Base-by-base conservation (phyloP, 305 asterid species). In the Caryopteris hybrid region DNA sequence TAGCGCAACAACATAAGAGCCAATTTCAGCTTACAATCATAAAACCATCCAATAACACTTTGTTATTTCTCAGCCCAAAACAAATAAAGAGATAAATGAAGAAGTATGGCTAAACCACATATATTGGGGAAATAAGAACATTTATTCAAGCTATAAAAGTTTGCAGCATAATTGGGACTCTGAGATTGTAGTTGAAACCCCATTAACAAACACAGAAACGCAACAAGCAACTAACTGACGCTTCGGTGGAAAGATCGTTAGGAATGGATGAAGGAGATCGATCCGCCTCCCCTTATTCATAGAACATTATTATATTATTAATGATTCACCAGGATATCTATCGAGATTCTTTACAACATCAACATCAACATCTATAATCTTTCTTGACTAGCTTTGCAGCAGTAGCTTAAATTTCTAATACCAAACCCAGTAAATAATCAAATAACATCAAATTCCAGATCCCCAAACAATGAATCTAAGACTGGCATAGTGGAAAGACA, bases 361-460 rank as follows among this genome's bases (percentile, higher is more conserved):
- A 41, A 69, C 31, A 21, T 12, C 46, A 51, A 12, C 3, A 31
- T 31, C 33, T 14, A 51, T 17, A 41, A 12, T 9, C 53, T 21
- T 65, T 7, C 7, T 10, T 38, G 12, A 36, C 54, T 62, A 45
- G 59, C 29, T 54, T 22, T 16, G 39, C 57, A 48, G 8, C 39
- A 23, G 51, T 21, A 20, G 66, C 66, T 58, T 17, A 42, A 60
- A 56, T 17, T 10, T 21, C 25, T 34, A 12, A 29, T 11, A 38
- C 6, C 5, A 16, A 18, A 42, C 6, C 42, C 38, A 1, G 39
- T 1, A 46, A 34, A 21, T 16, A 34, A 46, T 13, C 51, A 59
- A 22, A 57, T 48, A 57, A 39, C 38, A 57, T 34, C 61, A 39
- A 65, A 48, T 47, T 73, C 50, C 63, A 58, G 73, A 12, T 53